These are phyloP conservation scores for Aspergillus eucalypticola DNA, from an alignment of 2,329 filamentous ascomycete genomes.

Conservation along the genomic window DNA sequence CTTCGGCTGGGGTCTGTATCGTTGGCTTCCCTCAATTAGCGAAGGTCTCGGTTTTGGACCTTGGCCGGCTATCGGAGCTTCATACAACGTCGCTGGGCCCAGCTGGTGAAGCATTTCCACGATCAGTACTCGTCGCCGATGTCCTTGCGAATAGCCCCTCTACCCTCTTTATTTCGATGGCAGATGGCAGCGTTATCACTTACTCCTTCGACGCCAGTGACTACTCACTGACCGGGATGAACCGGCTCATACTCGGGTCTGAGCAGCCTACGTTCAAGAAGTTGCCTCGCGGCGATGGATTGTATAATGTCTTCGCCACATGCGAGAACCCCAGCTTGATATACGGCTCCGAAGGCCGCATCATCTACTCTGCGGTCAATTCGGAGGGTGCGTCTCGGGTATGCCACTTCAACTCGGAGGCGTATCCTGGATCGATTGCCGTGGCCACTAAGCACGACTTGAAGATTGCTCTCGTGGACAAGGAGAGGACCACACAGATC, in stretches of 20 bases:
- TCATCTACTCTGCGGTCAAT: conserved; percentile 91
- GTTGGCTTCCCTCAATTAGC: conserved; percentile 88
- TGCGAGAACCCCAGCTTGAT: conserved; percentile 94
- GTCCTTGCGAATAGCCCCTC: conserved; percentile 67
- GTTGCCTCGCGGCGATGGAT: conserved; percentile 65
- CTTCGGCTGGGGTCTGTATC: conserved; percentile 67
- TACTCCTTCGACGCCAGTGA: conserved; percentile 68
- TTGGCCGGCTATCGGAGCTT: conserved; percentile 66
- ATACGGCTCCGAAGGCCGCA: conserved; percentile 81
- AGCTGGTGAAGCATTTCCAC: conserved; percentile 75
- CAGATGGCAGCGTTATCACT: conserved; percentile 86
- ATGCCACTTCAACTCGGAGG: conserved; percentile 77
- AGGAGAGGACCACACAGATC: conserved; percentile 83
- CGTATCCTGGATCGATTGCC: conserved; percentile 77
- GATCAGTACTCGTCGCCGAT: conserved; percentile 77
- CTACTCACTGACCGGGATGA: conserved; percentile 69
- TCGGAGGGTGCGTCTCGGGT: conserved; percentile 81
- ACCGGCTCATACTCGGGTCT: conserved; percentile 81
- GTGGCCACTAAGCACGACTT: conserved; percentile 76
- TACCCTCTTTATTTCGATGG: conserved; percentile 85
- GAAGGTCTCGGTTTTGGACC: conserved; percentile 70
- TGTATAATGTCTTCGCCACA: conserved; percentile 84
- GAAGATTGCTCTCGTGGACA: conserved; percentile 78
- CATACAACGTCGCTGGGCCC: conserved; percentile 63
- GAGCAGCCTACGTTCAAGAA: conserved; percentile 80